Base-by-base conservation (phyloP, 192 early-diverging fungal species). In the Phycomyces nitens region DNA sequence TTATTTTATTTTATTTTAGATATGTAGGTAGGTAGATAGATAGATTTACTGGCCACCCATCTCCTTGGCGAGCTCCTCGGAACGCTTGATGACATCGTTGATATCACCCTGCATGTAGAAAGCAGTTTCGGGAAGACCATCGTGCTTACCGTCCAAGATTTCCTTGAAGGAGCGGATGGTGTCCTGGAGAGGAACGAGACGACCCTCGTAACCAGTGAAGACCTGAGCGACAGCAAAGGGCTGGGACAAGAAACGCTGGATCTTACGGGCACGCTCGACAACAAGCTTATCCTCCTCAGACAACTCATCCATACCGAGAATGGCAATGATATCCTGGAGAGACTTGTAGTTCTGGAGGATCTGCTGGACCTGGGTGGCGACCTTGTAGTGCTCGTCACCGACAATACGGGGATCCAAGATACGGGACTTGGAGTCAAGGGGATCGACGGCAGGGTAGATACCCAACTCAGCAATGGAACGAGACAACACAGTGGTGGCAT, bases 291-390 rank as follows among this genome's bases (percentile, higher is more conserved):
- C 95, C 75, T 97, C 93, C 75, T 97, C 95, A 43, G 95, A 97
- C 79, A 97, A 80, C 84, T 97, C 95, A 80, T 97, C 95, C 93
- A 97, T 97, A 90, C 93, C 93, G 63, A 97, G 80, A 92, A 97
- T 95, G 80, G 95, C 93, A 88, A 97, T 97, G 72, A 97, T 97
- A 86, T 97, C 95, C 81, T 97, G 95, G 64, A 97, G 90, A 64
- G 92, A 94, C 89, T 97, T 97, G 88, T 97, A 97, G 77, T 89
- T 90, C 84, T 97, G 95, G 71, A 97, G 90, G 77, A 95, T 94
- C 85, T 93, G 88, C 81, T 97, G 95, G 52, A 92, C 90, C 65
- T 87, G 85, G 44, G 92, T 94, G 85, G 95, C 95, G 59, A 93
- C 85, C 60, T 88, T 77, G 86, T 97, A 97, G 83, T 97, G 95